These are phyloP conservation scores for Huiozyma sinensis DNA, from an alignment of 805 yeast species.

Conservation along the genomic window DNA sequence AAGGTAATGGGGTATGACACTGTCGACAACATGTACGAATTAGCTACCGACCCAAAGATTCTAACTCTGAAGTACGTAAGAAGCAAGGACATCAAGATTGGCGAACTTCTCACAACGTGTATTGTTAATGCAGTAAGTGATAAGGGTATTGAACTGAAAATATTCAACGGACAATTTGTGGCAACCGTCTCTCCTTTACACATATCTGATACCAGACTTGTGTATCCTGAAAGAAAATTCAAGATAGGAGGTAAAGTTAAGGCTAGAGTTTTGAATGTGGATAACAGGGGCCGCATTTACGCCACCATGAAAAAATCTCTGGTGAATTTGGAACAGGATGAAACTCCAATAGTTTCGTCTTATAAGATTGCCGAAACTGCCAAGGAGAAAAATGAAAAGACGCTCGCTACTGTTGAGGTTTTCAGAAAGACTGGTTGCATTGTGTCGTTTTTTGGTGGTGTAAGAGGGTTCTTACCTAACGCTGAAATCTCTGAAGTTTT, in stretches of 20 bases:
- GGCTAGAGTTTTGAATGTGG: slow-evolving; percentile 54
- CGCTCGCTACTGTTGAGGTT: slow-evolving; percentile 64
- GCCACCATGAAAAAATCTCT: slow-evolving; percentile 78
- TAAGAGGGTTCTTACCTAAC: slow-evolving; percentile 74
- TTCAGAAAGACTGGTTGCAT: slow-evolving; percentile 71
- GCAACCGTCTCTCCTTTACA: slow-evolving; percentile 69
- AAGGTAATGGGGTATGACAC: slow-evolving; percentile 63
- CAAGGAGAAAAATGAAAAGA: slow-evolving; percentile 31
- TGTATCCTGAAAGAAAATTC: slow-evolving; percentile 87
- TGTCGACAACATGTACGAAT: slow-evolving; percentile 53
- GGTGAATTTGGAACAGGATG: slow-evolving; percentile 39
- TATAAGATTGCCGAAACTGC: slow-evolving; percentile 44
- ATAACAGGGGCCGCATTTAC: slow-evolving; percentile 38
- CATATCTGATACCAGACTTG: slow-evolving; percentile 72
- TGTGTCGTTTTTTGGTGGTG: slow-evolving; percentile 69
- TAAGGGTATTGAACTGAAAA: slow-evolving; percentile 58
- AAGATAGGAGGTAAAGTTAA: slow-evolving; percentile 73
- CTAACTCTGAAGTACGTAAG: slow-evolving; percentile 58
- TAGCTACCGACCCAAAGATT: slow-evolving; percentile 59
- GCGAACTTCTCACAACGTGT: slow-evolving; percentile 51
- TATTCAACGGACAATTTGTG: slow-evolving; percentile 51
- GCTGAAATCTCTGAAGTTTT: slow-evolving; percentile 84
- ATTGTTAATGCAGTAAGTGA: slow-evolving; percentile 42
- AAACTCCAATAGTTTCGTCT: slow-evolving; percentile 25
- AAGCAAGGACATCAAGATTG: slow-evolving; percentile 63